These are phyloP conservation scores for Asparagopsis taxiformis DNA, from an alignment of 31 red algal genomes.

Conservation along the genomic window DNA sequence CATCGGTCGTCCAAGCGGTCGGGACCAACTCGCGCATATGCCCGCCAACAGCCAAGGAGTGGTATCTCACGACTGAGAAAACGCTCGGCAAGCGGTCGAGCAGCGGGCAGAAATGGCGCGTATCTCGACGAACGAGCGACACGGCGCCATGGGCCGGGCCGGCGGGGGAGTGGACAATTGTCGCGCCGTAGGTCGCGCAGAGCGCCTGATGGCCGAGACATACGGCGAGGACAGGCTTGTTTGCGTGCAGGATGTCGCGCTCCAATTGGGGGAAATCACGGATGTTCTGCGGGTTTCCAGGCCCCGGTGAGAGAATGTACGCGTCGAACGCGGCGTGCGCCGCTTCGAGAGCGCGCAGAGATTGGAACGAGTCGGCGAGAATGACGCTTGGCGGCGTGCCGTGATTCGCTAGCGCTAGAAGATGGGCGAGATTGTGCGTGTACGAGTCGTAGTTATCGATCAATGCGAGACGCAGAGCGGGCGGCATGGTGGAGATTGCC, in stretches of 20 bases:
- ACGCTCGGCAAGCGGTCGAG: conserved; percentile 38
- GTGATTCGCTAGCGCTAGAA: conserved; percentile 48
- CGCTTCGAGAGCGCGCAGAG: conserved; percentile 21
- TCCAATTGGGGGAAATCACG: conserved; percentile 61
- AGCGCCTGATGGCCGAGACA: conserved; percentile 97
- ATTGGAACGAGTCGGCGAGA: conserved; percentile 46
- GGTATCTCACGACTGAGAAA: conserved; percentile 87
- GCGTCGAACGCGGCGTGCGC: conserved; percentile 11
- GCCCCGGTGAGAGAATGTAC: conserved; percentile 86
- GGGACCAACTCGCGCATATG: conserved; percentile 28
- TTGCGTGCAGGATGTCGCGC: conserved; percentile 21
- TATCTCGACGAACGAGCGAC: conserved; percentile 42
- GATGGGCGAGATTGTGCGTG: conserved; percentile 96
- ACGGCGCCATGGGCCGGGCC: conserved; percentile 67
- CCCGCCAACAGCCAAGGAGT: conserved; percentile 71
- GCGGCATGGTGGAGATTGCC: not conserved
- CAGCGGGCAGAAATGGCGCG: conserved; percentile 48
- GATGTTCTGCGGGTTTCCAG: conserved; percentile 63
- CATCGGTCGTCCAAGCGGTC: conserved; percentile 74
- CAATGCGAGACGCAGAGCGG: conserved; percentile 68
- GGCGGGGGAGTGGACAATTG: conserved; percentile 26
- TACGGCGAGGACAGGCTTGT: conserved; percentile 79
- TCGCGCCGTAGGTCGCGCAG: conserved; percentile 52
- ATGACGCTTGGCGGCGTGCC: conserved; percentile 65
- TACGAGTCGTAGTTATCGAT: conserved; percentile 99